Conservation (phyloP, 805 yeast genomes). For the Yarrowia osloensis region DNA sequence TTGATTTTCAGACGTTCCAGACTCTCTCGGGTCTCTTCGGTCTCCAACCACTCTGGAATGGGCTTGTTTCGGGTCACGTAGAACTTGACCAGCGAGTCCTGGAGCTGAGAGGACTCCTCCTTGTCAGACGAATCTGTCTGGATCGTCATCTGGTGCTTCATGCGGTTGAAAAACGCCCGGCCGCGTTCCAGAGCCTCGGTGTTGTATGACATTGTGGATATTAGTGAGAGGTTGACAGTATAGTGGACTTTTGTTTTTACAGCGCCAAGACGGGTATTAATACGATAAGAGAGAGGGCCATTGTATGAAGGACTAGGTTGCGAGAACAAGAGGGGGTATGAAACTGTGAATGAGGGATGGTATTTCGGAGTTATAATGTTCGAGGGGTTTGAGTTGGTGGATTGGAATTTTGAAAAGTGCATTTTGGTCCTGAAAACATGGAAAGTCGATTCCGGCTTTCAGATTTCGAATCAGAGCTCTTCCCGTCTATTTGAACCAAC, state of each 20-base stretch:
- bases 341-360: neutral
- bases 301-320: neutral
- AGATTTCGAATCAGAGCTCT: neutral
- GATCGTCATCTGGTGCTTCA: neutral
- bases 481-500: neutral
- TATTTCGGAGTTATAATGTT: neutral
- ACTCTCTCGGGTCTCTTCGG: neutral
- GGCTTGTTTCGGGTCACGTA: conserved; percentile 6
- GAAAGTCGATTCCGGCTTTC: neutral
- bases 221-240: neutral
- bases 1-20: neutral
- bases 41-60: conserved; percentile 5
- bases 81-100: conserved; percentile 11
- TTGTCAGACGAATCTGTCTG: neutral
- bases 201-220: neutral
- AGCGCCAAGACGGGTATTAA: neutral
- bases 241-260: neutral
- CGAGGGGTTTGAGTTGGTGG: neutral
- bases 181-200: conserved; percentile 13
- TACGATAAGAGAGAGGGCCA: neutral
- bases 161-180: conserved; percentile 10
- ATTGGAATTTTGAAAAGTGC: too few relatives aligned
- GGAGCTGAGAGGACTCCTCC: neutral
- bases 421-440: too few relatives aligned
- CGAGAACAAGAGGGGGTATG: neutral